Evolutionary conservation across 345 rosid species (phyloP), one percentile per base, ranked within the genome.

Genomic region (Salix suchowensis): DNA sequence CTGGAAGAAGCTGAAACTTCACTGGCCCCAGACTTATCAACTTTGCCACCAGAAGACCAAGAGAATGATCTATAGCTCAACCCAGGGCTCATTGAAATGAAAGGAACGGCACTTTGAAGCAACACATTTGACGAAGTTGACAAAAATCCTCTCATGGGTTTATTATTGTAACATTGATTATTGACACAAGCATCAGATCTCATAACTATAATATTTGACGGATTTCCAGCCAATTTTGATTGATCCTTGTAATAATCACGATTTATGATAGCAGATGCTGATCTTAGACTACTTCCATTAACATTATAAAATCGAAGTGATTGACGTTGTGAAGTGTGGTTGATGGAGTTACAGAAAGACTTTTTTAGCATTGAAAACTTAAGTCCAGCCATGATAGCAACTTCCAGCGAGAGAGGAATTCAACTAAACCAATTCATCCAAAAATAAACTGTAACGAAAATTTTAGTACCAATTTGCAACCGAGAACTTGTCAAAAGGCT

Each of bases 1-100:
- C 85, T 82, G 64, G 92, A 68, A 54, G 82, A 68, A 70, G 84
- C 87, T 18, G 88, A 75, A 54, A 80, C 79, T 37, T 80, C 84
- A 23, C 71, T 7, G 0, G 75, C 79, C 34, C 68, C 73, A 19
- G 83, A 23, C 74, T 81, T 75, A 74, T 82, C 88, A 60, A 82
- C 76, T 76, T 88, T 89, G 4, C 86, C 79, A 81, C 86, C 85
- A 79, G 87, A 90, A 82, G 86, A 84, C 0, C 88, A 81, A 36
- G 89, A 78, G 67, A 60, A 74, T 7, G 84, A 81, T 16, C 80
- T 77, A 72, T 77, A 70, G 46, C 73, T 73, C 60, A 82, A 69
- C 19, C 82, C 5, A 19, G 84, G 83, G 75, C 78, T 80, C 3
- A 78, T 26, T n/a, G 84, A 84, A 82, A 76, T 39, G 76, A 84